Conservation (phyloP, 225 moss, liverwort and hornwort genomes). For the Neckera pumila region DNA sequence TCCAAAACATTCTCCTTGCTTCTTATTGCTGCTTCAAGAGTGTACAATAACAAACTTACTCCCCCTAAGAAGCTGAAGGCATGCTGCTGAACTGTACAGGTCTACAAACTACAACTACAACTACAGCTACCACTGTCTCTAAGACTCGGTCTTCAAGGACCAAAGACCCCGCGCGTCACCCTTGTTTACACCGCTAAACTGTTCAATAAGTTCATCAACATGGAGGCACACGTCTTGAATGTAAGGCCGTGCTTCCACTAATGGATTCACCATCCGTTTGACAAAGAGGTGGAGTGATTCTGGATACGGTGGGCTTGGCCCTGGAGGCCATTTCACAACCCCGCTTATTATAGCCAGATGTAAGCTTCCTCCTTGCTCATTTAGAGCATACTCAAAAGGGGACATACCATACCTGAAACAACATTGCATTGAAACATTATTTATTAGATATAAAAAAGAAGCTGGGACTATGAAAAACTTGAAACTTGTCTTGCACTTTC, state of each 20-base stretch:
- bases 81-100: neutral
- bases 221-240: conserved; percentile 71
- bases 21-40: neutral
- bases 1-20: neutral
- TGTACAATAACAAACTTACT: neutral
- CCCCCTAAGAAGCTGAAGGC: neutral
- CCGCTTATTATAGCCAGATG: conserved; percentile 79
- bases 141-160: conserved; percentile 24
- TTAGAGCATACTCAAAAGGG: conserved; percentile 76
- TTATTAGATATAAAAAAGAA: too few relatives aligned
- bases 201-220: conserved; percentile 61
- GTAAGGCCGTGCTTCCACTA: conserved; percentile 45
- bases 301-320: conserved; percentile 71
- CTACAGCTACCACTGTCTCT: neutral
- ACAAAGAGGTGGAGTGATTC: conserved; percentile 65
- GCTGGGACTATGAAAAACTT: neutral
- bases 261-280: conserved; percentile 81
- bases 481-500: neutral
- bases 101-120: neutral
- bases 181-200: conserved; percentile 17
- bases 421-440: neutral
- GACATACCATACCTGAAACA: conserved; percentile 83
- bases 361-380: conserved; percentile 85
- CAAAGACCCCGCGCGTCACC: conserved; percentile 52
- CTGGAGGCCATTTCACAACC: conserved; percentile 68